These are phyloP conservation scores for Fraxinus sp. DNA, from an alignment of 305 asterid species.

Conservation along the genomic window DNA sequence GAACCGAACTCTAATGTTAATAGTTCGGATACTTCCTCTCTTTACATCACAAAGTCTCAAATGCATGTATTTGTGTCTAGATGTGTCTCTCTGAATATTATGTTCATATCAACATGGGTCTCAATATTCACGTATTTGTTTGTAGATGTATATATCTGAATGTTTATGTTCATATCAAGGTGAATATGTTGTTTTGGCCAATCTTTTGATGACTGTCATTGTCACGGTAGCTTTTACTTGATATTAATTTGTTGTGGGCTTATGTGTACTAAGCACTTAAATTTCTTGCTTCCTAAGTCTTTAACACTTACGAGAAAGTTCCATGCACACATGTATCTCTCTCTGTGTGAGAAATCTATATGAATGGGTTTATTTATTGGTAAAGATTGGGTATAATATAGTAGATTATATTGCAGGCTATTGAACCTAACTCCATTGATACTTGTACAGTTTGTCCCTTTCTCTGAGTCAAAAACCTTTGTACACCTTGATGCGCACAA, in stretches of 20 bases:
- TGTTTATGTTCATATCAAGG: neutral
- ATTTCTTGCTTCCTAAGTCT: neutral
- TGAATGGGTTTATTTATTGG: neutral
- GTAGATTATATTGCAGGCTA: neutral
- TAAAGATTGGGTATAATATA: neutral
- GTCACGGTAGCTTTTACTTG: neutral
- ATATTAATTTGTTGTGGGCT: neutral
- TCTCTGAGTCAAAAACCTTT: neutral
- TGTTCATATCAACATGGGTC: neutral
- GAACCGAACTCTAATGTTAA: slow-evolving; percentile 25
- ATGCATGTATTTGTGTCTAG: neutral
- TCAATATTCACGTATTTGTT: neutral
- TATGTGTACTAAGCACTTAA: neutral
- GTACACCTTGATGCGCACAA: neutral
- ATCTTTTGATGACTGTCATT: neutral
- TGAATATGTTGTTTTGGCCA: neutral
- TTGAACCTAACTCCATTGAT: neutral
- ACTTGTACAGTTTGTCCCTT: neutral
- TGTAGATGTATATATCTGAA: neutral
- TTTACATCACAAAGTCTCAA: neutral
- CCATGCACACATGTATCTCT: neutral
- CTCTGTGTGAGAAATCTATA: neutral
- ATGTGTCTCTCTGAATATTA: neutral
- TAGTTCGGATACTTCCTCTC: slow-evolving; percentile 18
- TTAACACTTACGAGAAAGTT: neutral